A percentile compares a stretch with the other conserved stretches of the same genome.
Conservation (phyloP, 2,329 filamentous ascomycete genomes). For the Xylariaceae sp. region DNA sequence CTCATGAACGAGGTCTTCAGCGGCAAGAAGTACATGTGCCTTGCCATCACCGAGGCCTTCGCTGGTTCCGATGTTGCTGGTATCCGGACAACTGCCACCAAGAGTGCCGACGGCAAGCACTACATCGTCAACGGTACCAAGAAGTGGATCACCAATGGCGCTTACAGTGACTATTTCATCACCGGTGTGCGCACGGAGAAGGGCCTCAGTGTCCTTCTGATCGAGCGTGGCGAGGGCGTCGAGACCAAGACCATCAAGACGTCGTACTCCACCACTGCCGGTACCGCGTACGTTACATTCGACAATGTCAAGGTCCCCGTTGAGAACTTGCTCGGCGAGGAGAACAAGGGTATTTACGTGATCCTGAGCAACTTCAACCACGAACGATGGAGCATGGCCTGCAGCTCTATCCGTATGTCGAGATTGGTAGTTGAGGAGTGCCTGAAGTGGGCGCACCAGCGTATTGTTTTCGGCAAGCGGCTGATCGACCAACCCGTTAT, state of each 20-base stretch:
- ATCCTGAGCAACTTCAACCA: conserved; percentile 88
- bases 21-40: conserved; percentile 81
- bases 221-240: conserved; percentile 67
- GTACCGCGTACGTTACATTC: conserved; percentile 74
- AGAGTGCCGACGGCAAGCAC: conserved; percentile 68
- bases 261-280: conserved; percentile 72
- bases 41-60: conserved; percentile 86
- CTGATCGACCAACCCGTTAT: conserved; percentile 81
- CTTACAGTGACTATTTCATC: conserved; percentile 79
- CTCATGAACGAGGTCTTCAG: conserved; percentile 68
- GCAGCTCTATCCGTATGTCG: conserved; percentile 58
- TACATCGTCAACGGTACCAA: conserved; percentile 70
- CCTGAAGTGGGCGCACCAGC: conserved; percentile 83
- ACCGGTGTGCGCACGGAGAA: conserved; percentile 74
- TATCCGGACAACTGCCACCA: conserved; percentile 70
- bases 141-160: conserved; percentile 83
- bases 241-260: conserved; percentile 77
- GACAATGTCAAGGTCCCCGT: conserved; percentile 83
- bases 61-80: conserved; percentile 78
- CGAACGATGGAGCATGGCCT: conserved; percentile 72
- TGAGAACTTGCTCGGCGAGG: conserved; percentile 70
- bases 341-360: conserved; percentile 80
- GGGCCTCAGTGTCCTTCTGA: conserved; percentile 70
- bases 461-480: conserved; percentile 76
- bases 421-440: conserved; percentile 74